Evolutionary conservation across 352 stramenopile genomes (phyloP), one percentile per base, ranked within the genome.

Genomic region (Phytophthora tubulina): DNA sequence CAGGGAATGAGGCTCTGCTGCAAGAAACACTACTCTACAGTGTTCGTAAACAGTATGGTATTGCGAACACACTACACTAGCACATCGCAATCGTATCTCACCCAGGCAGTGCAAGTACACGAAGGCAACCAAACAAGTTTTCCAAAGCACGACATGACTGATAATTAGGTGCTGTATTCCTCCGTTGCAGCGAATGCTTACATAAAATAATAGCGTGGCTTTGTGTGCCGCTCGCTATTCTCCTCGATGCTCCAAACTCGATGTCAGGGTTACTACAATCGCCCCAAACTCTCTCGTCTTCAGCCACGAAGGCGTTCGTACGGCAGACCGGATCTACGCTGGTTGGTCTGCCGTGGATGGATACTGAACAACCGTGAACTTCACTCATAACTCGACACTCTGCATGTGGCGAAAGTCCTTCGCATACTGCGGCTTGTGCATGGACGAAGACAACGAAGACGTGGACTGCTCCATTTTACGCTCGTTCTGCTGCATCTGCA

Each of bases 401-500:
- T 80, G 69, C 64, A 78, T 72, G 32, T 71, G 52, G 14, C 60
- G 57, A 53, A 76, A 78, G 44, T 78, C 65, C 41, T 76, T 74
- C 13, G 52, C 39, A 44, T 81, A 78, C 61, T 78, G 65, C 2
- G 63, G 64, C 36, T 66, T 64, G 30, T 83, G 70, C 41, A 33
- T 64, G 33, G 66, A 73, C n/a, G 73, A 70, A 17, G 48, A n/a
- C 45, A 72, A 15, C 0, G 31, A 69, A 14, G 70, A 33, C 30
- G 73, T 58, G 1, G 72, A 74, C n/a, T 76, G 66, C 56, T 76
- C 58, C 57, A 80, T 80, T 39, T 78, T 76, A 21, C 39, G 64
- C 62, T 88, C 76, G 50, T 84, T 84, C 68, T 85, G 75, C 54
- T 85, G 65, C 50, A 88, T 69, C 53, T 88, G 81, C 46, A 85